Evolutionary conservation across 805 yeast species (phyloP).

Genomic region (Saturnispora halmiae): DNA sequence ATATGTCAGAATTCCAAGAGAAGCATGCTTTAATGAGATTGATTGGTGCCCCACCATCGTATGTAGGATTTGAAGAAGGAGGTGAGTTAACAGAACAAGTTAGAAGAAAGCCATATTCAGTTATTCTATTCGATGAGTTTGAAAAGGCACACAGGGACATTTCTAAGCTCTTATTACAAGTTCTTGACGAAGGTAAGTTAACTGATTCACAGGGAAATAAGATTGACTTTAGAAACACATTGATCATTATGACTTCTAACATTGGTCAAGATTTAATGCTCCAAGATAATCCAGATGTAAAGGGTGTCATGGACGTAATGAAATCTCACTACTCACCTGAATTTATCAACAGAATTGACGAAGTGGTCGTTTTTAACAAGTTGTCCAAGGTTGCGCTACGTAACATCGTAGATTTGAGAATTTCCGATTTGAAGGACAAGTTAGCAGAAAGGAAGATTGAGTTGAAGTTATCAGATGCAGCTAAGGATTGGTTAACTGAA

Average conservation of each 20-base stretch:
- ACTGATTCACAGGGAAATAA: conserved; percentile 94
- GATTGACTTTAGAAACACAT: conserved; percentile 89
- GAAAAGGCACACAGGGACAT: conserved; percentile 96
- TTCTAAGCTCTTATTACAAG: conserved; percentile 84
- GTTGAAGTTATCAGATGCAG: conserved; percentile 43
- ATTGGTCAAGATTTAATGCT: conserved; percentile 88
- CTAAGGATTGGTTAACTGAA: conserved; percentile 70
- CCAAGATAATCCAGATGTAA: conserved; percentile 55
- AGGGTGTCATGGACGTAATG: conserved; percentile 57
- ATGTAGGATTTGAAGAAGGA: conserved; percentile 90
- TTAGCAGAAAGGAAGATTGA: conserved; percentile 69
- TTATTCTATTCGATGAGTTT: conserved; percentile 88
- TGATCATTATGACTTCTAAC: conserved; percentile 93
- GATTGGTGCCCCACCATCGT: conserved; percentile 98
- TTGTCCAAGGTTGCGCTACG: conserved; percentile 67
- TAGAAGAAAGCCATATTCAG: conserved; percentile 89
- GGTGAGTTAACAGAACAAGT: conserved; percentile 97
- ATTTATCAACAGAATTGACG: conserved; percentile 89
- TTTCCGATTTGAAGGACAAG: conserved; percentile 72
- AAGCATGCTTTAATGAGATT: conserved; percentile 83
- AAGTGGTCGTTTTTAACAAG: conserved; percentile 86
- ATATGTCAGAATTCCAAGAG: conserved; percentile 97
- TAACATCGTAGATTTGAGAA: conserved; percentile 76
- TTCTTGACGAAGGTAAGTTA: conserved; percentile 86
- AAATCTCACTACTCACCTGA: conserved; percentile 82